Evolutionary conservation across 129 eudicot species (phyloP).

Genomic region (Cynara cardunculus): DNA sequence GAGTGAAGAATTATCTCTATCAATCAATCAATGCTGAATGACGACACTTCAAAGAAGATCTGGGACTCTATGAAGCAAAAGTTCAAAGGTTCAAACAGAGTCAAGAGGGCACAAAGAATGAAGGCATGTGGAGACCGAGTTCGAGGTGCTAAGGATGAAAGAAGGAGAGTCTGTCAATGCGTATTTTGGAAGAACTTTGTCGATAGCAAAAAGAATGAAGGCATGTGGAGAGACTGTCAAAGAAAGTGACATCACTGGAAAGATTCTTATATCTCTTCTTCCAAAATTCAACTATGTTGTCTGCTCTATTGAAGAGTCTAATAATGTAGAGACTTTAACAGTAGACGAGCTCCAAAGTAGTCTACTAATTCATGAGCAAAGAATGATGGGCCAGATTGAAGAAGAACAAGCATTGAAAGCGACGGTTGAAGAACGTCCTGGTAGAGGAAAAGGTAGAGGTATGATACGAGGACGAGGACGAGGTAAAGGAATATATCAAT

Average conservation of each 20-base stretch:
- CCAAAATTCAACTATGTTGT: neutral
- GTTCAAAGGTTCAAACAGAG: neutral
- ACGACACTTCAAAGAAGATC: neutral
- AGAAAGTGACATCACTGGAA: neutral
- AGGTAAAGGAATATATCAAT: neutral
- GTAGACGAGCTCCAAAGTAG: neutral
- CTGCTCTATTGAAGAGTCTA: neutral
- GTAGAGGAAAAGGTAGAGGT: constrained; percentile 2
- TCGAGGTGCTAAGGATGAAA: neutral
- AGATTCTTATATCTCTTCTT: neutral
- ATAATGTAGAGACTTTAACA: neutral
- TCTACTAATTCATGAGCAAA: neutral
- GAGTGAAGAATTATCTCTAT: neutral
- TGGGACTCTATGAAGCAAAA: neutral
- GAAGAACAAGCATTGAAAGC: neutral
- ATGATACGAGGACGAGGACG: neutral
- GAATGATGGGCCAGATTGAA: neutral
- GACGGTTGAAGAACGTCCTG: neutral
- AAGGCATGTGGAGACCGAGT: neutral
- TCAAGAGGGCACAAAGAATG: neutral
- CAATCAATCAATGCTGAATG: neutral
- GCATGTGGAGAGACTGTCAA: neutral
- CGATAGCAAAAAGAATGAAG: neutral
- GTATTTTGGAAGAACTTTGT: neutral
- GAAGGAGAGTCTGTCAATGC: neutral